Evolutionary conservation across 139 green algal species (phyloP), one percentile per base, ranked within the genome.

Genomic region (Choricystis sp.): DNA sequence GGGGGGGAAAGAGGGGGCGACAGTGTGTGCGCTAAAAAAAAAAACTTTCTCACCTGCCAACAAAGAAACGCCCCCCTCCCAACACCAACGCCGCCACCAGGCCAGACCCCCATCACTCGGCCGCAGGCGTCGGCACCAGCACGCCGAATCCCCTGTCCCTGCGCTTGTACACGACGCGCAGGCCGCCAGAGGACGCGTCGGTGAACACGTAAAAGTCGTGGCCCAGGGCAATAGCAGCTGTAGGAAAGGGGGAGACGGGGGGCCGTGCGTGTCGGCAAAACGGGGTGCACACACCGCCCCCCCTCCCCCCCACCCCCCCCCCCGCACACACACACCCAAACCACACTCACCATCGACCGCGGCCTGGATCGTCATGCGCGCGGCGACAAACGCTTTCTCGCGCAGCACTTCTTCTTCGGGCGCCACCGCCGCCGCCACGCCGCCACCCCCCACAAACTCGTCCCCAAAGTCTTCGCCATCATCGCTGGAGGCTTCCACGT

Each of bases 111-210:
- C 40, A 9, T 52, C 40, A 52, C 40, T 52, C 16, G 40, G 9
- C 40, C 40, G 40, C 40, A 16, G 16, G 9, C 9, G 40, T 59
- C 3, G 80, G 80, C 0, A 86, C 62, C 16, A 86, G 69, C 9
- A 86, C 31, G 22, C 80, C 80, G 49, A 82, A 82, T 30, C 80
- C 80, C 26, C 70, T 66, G 2, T 24, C 60, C 31, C 77, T 64
- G 19, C 80, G 73, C 71, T 79, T 79, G 80, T 86, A 86, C 52
- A 86, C 56, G 3, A 86, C 70, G 49, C 55, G 60, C 9, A 76
- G 57, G 22, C 63, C 23, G 28, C 56, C 61, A 22, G 31, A 72
- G 25, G 63, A 59, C 59, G 66, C 67, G 49, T 86, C 79, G 16
- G 56, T 19, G 63, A 77, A 83, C 2, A 86, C 60, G 63, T 72